Evolutionary conservation across 2,329 filamentous ascomycete species (phyloP).

Genomic region (Aspergillus arachidicola): DNA sequence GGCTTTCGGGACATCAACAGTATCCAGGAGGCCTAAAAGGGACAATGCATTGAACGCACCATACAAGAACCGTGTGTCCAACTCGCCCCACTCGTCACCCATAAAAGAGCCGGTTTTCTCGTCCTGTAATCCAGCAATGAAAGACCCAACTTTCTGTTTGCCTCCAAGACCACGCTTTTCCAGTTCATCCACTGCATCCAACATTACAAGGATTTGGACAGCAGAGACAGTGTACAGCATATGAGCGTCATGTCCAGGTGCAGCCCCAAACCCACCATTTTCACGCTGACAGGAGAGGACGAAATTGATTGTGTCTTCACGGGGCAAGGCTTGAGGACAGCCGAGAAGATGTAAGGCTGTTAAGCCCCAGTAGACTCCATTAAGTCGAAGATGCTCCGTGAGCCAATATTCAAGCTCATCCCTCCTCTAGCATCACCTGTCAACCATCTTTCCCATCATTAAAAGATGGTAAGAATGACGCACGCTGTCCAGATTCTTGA

Average conservation of each 20-base stretch:
- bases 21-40: conserved; percentile 70
- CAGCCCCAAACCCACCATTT: conserved; percentile 88
- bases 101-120: conserved; percentile 80
- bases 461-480: conserved; percentile 42
- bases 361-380: conserved; percentile 95
- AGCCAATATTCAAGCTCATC: conserved; percentile 98
- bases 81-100: conserved; percentile 95
- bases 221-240: conserved; percentile 96
- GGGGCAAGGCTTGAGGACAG: conserved; percentile 77
- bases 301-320: conserved; percentile 81
- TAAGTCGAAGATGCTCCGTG: conserved; percentile 93
- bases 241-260: conserved; percentile 91
- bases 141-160: conserved; percentile 74
- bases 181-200: conserved; percentile 82
- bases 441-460: conserved; percentile 28
- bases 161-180: conserved; percentile 69
- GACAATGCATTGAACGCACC: conserved; percentile 87
- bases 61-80: conserved; percentile 92
- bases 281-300: conserved; percentile 93
- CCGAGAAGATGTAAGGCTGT: conserved; percentile 84
- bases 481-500: conserved; percentile 87
- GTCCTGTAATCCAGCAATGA: conserved; percentile 82
- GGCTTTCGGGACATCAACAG: conserved; percentile 79
- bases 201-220: conserved; percentile 85
- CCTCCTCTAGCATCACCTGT: conserved; percentile 64